Base-by-base conservation (phyloP, 345 rosid species). In the Dipteronia sinensis region DNA sequence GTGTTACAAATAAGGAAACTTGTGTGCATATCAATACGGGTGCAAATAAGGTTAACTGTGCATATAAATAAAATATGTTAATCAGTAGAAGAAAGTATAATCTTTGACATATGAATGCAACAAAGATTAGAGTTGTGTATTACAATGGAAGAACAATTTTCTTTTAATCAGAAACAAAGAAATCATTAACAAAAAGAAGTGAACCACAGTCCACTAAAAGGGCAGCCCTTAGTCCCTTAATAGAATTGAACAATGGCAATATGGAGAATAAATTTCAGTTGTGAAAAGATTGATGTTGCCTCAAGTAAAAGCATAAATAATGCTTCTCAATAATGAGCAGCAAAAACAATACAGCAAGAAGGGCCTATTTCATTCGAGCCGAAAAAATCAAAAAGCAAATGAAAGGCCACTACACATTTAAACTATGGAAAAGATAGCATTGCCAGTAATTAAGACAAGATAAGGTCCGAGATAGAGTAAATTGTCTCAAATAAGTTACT, bases 281-380 rank as follows among this genome's bases (percentile, higher is more conserved):
- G 19, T 49, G 6, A 13, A 46, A 69, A 69, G 6, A 56, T 29
- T 44, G 25, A 44, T 6, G 38, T 7, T 13, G 15, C 13, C 59
- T 56, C 72, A 69, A 69, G 59, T 69, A 5, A 22, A 47, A 16
- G 72, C 72, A 46, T 46, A 46, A 69, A 44, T 4, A 20, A 15
- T 69, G 72, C 58, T 46, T 22, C 56, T 70, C 42, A 25, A 46
- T 71, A 40, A 71, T 71, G 16, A 27, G 25, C 74, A 71, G 44
- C 44, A 29, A 53, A 29, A 9, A 51, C 1, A 15, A n/a, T 59
- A 20, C 10, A 47, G 23, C 29, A 71, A 53, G 65, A 8, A 71
- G 19, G 46, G 29, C 64, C 25, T 19, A 55, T 19, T 42, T 71
- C 10, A 31, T 53, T 31, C 29, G 22, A 55, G 17, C 49, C 19